phyloP scores from a whole-genome alignment of 768 basidiomycete genomes.

The Naganishia kalamii region DNA sequence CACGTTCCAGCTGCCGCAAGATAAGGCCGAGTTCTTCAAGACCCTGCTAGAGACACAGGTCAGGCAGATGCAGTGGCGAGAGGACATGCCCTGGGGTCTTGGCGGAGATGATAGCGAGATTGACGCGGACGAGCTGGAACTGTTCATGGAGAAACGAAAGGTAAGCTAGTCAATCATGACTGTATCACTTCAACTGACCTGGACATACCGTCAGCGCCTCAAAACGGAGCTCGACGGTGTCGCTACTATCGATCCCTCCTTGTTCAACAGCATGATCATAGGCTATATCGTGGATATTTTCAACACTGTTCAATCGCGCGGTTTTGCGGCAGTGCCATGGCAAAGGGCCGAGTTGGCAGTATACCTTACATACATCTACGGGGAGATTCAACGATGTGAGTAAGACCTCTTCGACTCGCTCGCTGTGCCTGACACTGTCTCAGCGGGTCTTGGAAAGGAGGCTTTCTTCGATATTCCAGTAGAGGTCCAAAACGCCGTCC shows the following conservation, averaged over 20 bases:
- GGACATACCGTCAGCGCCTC: constrained; percentile 58
- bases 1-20: constrained; percentile 58
- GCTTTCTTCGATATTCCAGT: constrained; percentile 79
- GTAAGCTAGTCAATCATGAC: constrained; percentile 48
- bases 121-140: constrained; percentile 73
- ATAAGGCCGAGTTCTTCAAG: constrained; percentile 67
- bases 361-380: constrained; percentile 89
- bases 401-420: neutral
- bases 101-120: constrained; percentile 35
- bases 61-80: constrained; percentile 76
- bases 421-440: neutral
- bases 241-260: constrained; percentile 72
- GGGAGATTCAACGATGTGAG: constrained; percentile 78
- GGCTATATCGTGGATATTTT: constrained; percentile 69
- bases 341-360: constrained; percentile 86
- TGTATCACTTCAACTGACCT: neutral
- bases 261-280: constrained; percentile 72
- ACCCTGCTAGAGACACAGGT: constrained; percentile 72
- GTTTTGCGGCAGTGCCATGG: constrained; percentile 68
- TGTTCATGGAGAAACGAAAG: constrained; percentile 79
- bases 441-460: constrained; percentile 68
- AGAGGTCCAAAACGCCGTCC: constrained; percentile 53
- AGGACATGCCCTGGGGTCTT: constrained; percentile 57
- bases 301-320: constrained; percentile 55
- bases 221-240: constrained; percentile 80